Conservation (phyloP, 768 basidiomycete species). For the Leccinum subgranulosum region DNA sequence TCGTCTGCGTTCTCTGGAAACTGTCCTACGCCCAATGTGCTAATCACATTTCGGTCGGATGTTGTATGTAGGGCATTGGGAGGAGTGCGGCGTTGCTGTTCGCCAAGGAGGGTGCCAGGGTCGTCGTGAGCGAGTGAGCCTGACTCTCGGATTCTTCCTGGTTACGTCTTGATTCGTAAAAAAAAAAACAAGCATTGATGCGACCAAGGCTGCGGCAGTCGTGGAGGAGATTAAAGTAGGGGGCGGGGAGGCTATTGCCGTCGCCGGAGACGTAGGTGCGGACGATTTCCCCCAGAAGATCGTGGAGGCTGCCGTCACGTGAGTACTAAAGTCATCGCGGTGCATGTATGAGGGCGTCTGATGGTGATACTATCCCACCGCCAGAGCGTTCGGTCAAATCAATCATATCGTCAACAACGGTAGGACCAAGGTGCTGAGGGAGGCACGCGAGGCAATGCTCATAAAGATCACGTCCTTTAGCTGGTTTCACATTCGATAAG, state of each 20-base stretch:
- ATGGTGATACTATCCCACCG: background rate
- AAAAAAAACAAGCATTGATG: slow-evolving; percentile 56
- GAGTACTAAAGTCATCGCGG: slow-evolving; percentile 34
- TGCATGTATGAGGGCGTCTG: background rate
- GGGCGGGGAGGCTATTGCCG: slow-evolving; percentile 71
- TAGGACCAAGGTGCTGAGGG: slow-evolving; percentile 17
- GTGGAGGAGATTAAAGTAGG: slow-evolving; percentile 67
- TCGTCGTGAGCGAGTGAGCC: slow-evolving; percentile 77
- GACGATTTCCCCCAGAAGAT: slow-evolving; percentile 81
- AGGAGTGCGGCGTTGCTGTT: slow-evolving; percentile 71
- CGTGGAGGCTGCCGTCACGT: slow-evolving; percentile 74
- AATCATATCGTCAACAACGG: slow-evolving; percentile 88
- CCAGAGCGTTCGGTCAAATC: slow-evolving; percentile 76
- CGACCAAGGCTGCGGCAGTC: slow-evolving; percentile 60
- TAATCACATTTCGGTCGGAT: background rate
- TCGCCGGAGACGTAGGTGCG: slow-evolving; percentile 78
- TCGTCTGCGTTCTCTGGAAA: background rate
- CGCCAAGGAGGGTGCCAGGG: slow-evolving; percentile 82
- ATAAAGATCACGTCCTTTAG: slow-evolving; percentile 27
- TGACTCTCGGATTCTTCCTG: background rate
- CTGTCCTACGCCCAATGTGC: too few relatives aligned
- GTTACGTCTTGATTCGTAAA: slow-evolving; percentile 3
- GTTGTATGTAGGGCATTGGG: slow-evolving; percentile 66
- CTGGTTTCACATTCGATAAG: slow-evolving; percentile 79
- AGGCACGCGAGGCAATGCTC: background rate